Base-by-base conservation (phyloP, 139 green algal genomes). In the Chlamydomonas incerta region DNA sequence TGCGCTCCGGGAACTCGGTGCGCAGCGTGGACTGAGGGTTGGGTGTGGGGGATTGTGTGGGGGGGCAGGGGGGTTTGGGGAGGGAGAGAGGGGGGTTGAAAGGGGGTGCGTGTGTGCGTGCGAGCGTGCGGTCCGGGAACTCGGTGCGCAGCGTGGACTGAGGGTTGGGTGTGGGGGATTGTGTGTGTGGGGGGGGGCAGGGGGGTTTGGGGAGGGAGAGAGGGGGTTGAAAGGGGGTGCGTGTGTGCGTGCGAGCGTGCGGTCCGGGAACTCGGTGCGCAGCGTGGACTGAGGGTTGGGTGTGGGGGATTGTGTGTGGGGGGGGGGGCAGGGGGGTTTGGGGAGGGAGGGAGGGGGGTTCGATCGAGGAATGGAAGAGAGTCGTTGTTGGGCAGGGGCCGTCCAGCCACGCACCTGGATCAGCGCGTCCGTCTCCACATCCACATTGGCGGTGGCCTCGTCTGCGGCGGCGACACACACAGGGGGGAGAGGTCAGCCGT, bases 401-500 rank as follows among this genome's bases (percentile, higher is more conserved):
- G 6, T 8, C 41, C 41, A 50, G 6, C 41, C 62, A 13, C 62
- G 14, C 31, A 84, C 80, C 88, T 97, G 94, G 52, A 97, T 95
- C 37, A 97, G 83, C 23, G 93, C 92, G 82, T 98, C 96, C 13
- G 94, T 98, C 77, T 96, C 94, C 28, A 95, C 87, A 74, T 98
- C 96, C n/a, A 98, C 95, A 46, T 93, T 94, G 33, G 95, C 94
- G 34, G 97, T 99, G 0, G 97, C 97, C 91, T 99, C 97, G 83
- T 99, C 97, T 68, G 62, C 3, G n/a, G n/a, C n/a, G n/a, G n/a
- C n/a, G n/a, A n/a, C n/a, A n/a, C n/a, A n/a, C n/a, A n/a, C n/a
- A n/a, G n/a, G n/a, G n/a, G n/a, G n/a, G n/a, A n/a, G n/a, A n/a
- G n/a, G n/a, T n/a, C n/a, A n/a, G n/a, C n/a, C n/a, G n/a, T n/a